phyloP scores from a whole-genome alignment of 352 stramenopile genomes.

The Globisporangium ultimum region DNA sequence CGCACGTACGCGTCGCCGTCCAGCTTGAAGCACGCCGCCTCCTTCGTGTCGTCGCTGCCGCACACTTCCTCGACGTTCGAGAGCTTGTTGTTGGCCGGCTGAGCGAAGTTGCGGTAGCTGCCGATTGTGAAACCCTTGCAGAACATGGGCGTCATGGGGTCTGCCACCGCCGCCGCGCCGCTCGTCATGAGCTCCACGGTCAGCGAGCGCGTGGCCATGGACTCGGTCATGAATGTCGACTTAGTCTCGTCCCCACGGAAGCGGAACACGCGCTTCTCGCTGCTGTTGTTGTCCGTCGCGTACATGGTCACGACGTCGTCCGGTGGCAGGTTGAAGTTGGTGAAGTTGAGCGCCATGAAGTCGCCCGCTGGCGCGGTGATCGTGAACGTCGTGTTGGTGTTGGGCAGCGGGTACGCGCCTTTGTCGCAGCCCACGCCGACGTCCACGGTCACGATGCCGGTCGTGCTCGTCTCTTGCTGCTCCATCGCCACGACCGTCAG shows the following conservation, averaged over 20 bases:
- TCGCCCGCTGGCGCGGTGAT: slow-evolving; percentile 43
- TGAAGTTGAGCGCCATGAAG: slow-evolving; percentile 67
- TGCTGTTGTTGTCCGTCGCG: slow-evolving; percentile 10
- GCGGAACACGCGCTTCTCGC: slow-evolving; percentile 19
- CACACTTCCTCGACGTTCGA: slow-evolving; percentile 46
- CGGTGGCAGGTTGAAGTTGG: slow-evolving; percentile 53
- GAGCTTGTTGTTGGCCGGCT: slow-evolving; percentile 25
- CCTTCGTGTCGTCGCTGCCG: slow-evolving; percentile 50
- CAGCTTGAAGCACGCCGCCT: slow-evolving; percentile 48
- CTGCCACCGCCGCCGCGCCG: slow-evolving; percentile 5
- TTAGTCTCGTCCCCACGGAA: slow-evolving; percentile 32
- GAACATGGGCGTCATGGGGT: slow-evolving; percentile 17
- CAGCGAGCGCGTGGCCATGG: slow-evolving; percentile 34
- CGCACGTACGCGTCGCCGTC: slow-evolving; percentile 17
- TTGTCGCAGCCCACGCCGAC: slow-evolving; percentile 35
- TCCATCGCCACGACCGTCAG: not conserved
- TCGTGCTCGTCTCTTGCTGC: not conserved
- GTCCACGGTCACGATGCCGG: slow-evolving; percentile 2
- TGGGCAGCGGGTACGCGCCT: slow-evolving; percentile 21
- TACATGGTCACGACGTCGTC: slow-evolving; percentile 55
- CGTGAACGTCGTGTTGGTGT: slow-evolving; percentile 21
- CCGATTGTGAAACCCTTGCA: slow-evolving; percentile 55
- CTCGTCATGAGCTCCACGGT: slow-evolving; percentile 49
- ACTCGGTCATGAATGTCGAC: slow-evolving; percentile 31
- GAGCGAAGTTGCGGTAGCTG: slow-evolving; percentile 38